Percentiles rank a stretch among this genome's conserved stretches.
Evolutionary conservation across 2,329 filamentous ascomycete species (phyloP).

Genomic region (Xylaria sp.): DNA sequence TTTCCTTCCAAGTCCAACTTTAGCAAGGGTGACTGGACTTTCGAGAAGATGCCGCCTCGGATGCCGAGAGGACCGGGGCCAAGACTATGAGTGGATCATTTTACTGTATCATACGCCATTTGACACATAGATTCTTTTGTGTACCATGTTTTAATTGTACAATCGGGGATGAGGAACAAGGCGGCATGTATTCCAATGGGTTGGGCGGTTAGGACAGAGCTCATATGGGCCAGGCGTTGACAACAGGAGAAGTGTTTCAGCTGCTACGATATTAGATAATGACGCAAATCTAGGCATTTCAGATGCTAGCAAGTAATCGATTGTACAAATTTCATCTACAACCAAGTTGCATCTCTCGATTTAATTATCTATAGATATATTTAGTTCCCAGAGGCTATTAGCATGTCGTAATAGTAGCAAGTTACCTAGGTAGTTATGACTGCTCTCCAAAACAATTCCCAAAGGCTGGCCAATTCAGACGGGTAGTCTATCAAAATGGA

Average conservation of each 20-base stretch:
- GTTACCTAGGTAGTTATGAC: no score
- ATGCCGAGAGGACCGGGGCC: constrained; percentile 18
- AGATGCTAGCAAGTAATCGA: constrained; percentile 7
- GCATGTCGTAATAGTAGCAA: no score
- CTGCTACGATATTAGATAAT: constrained; percentile 26
- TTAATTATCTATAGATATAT: no score
- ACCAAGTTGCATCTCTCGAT: neutral
- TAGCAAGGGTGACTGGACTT: constrained; percentile 40
- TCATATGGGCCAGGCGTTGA: constrained; percentile 24
- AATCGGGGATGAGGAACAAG: constrained; percentile 3
- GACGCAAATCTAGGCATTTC: neutral
- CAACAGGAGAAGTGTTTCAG: constrained; percentile 1
- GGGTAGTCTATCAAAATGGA: no score
- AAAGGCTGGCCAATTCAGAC: no score
- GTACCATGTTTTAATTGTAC: constrained; percentile 19
- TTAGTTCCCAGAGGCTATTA: no score
- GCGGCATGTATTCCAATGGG: constrained; percentile 18
- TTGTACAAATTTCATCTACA: neutral
- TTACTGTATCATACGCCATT: constrained; percentile 25
- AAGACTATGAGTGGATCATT: constrained; percentile 22
- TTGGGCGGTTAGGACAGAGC: neutral
- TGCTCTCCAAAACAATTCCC: no score
- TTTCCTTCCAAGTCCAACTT: constrained; percentile 44
- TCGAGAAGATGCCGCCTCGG: constrained; percentile 44
- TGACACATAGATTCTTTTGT: constrained; percentile 15